Conservation (phyloP, 2,329 filamentous ascomycete genomes). For the Acarospora socialis region DNA sequence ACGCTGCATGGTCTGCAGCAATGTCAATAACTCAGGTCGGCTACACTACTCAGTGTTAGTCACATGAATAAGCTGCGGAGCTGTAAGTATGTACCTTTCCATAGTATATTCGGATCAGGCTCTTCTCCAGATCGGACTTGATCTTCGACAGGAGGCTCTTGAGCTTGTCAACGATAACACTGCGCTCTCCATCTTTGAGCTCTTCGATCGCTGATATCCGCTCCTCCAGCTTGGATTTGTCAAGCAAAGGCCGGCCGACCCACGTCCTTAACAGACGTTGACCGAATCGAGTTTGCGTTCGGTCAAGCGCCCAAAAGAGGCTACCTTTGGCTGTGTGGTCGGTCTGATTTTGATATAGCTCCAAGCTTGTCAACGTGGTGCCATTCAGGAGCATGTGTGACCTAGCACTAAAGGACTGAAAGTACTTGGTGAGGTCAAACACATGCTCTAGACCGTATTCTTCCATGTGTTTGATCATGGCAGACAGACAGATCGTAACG, state of each 20-base stretch:
- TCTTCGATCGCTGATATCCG: constrained; percentile 78
- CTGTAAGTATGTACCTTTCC: constrained; percentile 44
- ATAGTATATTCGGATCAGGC: constrained; percentile 90
- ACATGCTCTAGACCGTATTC: constrained; percentile 93
- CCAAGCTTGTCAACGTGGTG: constrained; percentile 82
- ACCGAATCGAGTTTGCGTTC: constrained; percentile 80
- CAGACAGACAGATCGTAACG: constrained; percentile 82
- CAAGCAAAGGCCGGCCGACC: constrained; percentile 80
- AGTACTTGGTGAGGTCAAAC: constrained; percentile 92
- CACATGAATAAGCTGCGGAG: constrained; percentile 4
- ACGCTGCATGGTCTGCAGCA: constrained; percentile 71
- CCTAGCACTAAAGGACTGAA: constrained; percentile 83
- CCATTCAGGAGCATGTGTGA: constrained; percentile 95
- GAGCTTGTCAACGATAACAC: constrained; percentile 56
- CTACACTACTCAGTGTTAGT: constrained; percentile 42
- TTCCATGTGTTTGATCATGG: constrained; percentile 86
- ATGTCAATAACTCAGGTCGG: constrained; percentile 69
- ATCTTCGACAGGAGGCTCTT: constrained; percentile 56
- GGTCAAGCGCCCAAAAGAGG: constrained; percentile 88
- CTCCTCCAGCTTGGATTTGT: constrained; percentile 59
- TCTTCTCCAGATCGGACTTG: constrained; percentile 77
- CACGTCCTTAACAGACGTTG: constrained; percentile 81
- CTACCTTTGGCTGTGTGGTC: constrained; percentile 76
- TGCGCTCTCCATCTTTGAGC: constrained; percentile 54
- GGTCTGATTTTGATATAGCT: constrained; percentile 91